phyloP scores from a whole-genome alignment of 148 eudicot genomes.

The Chenopodium berlandieri region DNA sequence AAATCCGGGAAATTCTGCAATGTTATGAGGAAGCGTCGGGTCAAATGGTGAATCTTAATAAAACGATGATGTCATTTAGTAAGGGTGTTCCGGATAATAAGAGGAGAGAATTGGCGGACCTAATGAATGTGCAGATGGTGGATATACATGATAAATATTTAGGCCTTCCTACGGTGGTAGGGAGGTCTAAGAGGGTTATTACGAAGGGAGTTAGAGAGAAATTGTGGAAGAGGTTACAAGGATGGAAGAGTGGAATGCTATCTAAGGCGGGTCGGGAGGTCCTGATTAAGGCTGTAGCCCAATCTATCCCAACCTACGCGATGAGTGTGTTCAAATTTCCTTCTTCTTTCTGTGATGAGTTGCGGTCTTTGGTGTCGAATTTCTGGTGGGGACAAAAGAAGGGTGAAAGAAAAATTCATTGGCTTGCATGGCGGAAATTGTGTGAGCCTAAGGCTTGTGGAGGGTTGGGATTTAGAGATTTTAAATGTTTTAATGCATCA shows the following conservation, averaged over 20 bases:
- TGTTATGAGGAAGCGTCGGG: not conserved
- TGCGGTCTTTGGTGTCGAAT: not conserved
- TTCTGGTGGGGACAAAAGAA: not conserved
- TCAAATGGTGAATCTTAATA: not conserved
- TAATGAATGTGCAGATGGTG: not conserved
- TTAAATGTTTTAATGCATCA: not conserved
- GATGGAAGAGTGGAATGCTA: not conserved
- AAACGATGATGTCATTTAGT: not conserved
- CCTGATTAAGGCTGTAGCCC: not conserved
- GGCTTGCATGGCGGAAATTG: not conserved
- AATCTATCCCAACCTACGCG: not conserved
- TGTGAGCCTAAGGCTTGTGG: not conserved
- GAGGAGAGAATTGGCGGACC: not conserved
- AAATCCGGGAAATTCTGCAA: not conserved
- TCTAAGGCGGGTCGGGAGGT: not conserved
- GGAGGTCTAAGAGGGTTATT: not conserved
- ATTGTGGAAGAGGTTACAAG: not conserved
- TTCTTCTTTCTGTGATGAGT: not conserved
- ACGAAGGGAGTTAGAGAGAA: not conserved
- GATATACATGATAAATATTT: not conserved
- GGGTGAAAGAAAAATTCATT: not conserved
- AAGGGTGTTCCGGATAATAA: too few relatives aligned
- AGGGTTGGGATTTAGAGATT: not conserved
- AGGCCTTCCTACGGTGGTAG: not conserved
- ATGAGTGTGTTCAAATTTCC: not conserved